phyloP scores from a whole-genome alignment of 2,329 filamentous ascomycete genomes.

The Thermomyces lanuginosus region DNA sequence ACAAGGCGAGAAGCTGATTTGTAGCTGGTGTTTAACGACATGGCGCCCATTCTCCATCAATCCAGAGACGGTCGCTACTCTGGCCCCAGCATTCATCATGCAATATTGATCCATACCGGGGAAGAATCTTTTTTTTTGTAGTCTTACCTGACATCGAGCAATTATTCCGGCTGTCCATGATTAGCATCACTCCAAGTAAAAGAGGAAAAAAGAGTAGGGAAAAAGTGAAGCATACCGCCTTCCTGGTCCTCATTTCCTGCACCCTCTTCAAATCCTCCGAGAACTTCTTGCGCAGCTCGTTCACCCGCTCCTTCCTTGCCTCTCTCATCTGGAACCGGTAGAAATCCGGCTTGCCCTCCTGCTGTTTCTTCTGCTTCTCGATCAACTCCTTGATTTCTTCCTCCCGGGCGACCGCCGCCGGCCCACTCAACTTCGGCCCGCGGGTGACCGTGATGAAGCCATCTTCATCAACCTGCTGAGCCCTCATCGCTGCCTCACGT shows the following conservation, averaged over 20 bases:
- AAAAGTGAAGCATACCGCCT: constrained; percentile 29
- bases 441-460: constrained; percentile 85
- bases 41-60: constrained; percentile 16
- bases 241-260: constrained; percentile 51
- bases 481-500: constrained; percentile 43
- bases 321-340: constrained; percentile 74
- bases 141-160: neutral
- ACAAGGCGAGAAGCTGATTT: constrained; percentile 47
- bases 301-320: constrained; percentile 59
- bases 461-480: constrained; percentile 78
- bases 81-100: constrained; percentile 40
- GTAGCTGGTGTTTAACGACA: constrained; percentile 47
- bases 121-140: constrained; percentile 1
- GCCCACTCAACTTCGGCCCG: constrained; percentile 53
- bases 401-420: constrained; percentile 55
- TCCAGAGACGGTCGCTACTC: constrained; percentile 22
- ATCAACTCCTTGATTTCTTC: constrained; percentile 49
- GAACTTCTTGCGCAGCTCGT: constrained; percentile 52
- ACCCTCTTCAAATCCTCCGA: constrained; percentile 61
- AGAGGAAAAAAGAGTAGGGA: constrained; percentile 4
- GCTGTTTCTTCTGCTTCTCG: constrained; percentile 46
- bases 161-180: constrained; percentile 10
- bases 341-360: constrained; percentile 52
- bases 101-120: constrained; percentile 3
- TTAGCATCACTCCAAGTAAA: constrained; percentile 4